These are phyloP conservation scores for Vitis hybrid DNA, from an alignment of 177 flowering plant species.

Conservation along the genomic window DNA sequence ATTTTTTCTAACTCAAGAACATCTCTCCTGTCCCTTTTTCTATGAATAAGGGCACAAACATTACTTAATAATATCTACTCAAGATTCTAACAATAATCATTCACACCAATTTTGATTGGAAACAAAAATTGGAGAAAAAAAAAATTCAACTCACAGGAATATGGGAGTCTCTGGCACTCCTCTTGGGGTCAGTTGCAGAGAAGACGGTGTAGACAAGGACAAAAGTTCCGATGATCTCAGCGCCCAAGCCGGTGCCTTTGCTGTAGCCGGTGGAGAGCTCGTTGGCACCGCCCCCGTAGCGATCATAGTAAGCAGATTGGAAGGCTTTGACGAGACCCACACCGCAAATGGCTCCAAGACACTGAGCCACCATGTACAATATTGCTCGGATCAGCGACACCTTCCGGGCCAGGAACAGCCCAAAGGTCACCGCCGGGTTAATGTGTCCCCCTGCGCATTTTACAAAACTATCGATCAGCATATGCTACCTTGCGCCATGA, in stretches of 20 bases:
- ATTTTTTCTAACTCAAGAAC: no score
- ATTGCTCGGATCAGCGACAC: conserved; percentile 40
- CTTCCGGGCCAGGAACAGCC: conserved; percentile 45
- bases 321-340: conserved; percentile 45
- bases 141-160: conserved; percentile 30
- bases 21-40: no score
- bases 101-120: no score
- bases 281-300: conserved; percentile 46
- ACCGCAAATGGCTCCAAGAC: conserved; percentile 42
- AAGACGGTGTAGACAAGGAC: conserved; percentile 52
- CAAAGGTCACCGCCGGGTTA: conserved; percentile 52
- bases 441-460: conserved; percentile 39
- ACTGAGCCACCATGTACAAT: conserved; percentile 49
- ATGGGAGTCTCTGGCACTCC: conserved; percentile 45
- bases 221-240: conserved; percentile 51
- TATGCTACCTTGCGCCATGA: no score
- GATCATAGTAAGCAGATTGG: conserved; percentile 22
- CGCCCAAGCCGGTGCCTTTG: conserved; percentile 35
- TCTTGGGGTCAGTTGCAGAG: conserved; percentile 54
- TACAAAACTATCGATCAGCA: not conserved
- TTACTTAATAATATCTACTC: no score
- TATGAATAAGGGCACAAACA: no score
- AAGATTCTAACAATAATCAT: no score
- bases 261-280: conserved; percentile 32
- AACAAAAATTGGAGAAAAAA: no score